phyloP scores from a whole-genome alignment of 768 basidiomycete species.

The Cystofilobasidium bisporidii region DNA sequence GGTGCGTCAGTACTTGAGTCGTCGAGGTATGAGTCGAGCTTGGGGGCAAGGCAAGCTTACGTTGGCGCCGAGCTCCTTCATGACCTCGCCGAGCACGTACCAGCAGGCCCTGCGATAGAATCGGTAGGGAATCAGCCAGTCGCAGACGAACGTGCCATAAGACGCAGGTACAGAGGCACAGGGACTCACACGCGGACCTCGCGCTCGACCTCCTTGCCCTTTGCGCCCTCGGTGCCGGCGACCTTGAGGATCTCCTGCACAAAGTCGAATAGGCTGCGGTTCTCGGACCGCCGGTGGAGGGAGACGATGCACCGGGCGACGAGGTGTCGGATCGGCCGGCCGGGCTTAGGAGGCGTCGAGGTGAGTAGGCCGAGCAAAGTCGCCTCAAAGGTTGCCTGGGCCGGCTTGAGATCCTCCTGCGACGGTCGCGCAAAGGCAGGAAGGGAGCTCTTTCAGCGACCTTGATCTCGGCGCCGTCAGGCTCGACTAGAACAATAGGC shows the following conservation, averaged over 20 bases:
- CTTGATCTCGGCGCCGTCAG: neutral
- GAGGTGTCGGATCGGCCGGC: conserved; percentile 71
- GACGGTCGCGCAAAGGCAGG: neutral
- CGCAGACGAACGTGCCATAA: no score
- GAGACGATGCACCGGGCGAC: conserved; percentile 65
- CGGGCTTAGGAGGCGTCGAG: conserved; percentile 54
- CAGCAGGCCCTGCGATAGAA: conserved; percentile 57
- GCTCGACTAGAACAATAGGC: conserved; percentile 34
- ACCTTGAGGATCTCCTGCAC: conserved; percentile 66
- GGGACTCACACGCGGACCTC: conserved; percentile 52
- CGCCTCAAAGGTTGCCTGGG: conserved; percentile 55
- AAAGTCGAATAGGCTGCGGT: conserved; percentile 75
- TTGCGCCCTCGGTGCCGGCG: conserved; percentile 54
- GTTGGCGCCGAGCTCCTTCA: conserved; percentile 72
- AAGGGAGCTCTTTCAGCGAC: neutral
- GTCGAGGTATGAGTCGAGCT: neutral
- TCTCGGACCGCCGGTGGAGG: conserved; percentile 71
- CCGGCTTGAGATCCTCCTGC: conserved; percentile 59
- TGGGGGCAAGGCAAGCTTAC: conserved; percentile 44
- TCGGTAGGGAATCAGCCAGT: conserved; percentile 1
- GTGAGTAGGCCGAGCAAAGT: conserved; percentile 59
- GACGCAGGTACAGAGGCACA: no score
- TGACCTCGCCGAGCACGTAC: conserved; percentile 79
- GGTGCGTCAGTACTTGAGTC: neutral
- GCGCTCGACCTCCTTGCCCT: conserved; percentile 49